These are phyloP conservation scores for Lepidium didymum DNA, from an alignment of 345 rosid genomes.

Conservation along the genomic window DNA sequence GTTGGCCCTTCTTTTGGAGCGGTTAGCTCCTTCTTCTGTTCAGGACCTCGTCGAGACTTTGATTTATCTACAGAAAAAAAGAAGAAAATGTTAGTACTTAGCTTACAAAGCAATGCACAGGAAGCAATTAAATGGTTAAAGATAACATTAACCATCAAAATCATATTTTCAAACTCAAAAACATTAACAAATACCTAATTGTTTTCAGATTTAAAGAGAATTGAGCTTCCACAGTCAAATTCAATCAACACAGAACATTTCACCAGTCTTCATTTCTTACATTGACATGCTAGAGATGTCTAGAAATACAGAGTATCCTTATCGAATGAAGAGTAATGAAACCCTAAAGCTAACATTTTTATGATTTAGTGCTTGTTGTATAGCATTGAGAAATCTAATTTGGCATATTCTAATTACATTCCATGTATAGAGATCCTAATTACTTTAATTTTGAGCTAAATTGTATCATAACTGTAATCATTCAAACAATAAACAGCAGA, in stretches of 20 bases:
- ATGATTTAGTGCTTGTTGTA: not conserved
- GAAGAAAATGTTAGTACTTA: not conserved
- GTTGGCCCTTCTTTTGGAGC: constrained; percentile 72
- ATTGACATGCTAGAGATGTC: not conserved
- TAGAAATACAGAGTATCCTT: not conserved
- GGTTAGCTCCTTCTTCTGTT: constrained; percentile 60
- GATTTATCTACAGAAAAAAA: constrained; percentile 52
- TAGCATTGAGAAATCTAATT: not conserved
- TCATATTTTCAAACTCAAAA: not conserved
- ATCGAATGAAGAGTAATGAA: not conserved
- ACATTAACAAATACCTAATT: not conserved
- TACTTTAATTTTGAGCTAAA: not conserved
- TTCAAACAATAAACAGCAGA: constrained; percentile 34
- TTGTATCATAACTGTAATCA: not conserved
- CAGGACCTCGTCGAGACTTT: constrained; percentile 56
- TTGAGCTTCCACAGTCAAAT: not conserved
- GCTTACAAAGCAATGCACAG: not conserved
- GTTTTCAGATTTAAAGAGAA: not conserved
- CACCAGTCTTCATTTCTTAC: not conserved
- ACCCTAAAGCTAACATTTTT: not conserved
- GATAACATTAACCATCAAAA: not conserved
- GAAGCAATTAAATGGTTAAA: not conserved
- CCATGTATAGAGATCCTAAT: not conserved
- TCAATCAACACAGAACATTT: not conserved
- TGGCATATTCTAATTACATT: not conserved